Evolutionary conservation across 225 moss, liverwort and hornwort species (phyloP), one percentile per base, ranked within the genome.

Genomic region (Physcomitrellopsis africana): DNA sequence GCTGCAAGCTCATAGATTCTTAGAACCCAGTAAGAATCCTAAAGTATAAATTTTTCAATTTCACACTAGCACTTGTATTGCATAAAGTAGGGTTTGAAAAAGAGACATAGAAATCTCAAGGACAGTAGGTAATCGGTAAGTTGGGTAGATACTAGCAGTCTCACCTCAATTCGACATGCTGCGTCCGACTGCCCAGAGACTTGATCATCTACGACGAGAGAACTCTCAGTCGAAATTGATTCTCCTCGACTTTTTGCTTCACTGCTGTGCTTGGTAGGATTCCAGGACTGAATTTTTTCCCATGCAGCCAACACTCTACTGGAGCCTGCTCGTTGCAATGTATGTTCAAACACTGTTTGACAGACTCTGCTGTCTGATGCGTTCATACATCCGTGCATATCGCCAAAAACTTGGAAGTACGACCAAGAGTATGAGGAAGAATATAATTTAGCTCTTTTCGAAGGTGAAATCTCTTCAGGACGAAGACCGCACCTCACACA

Each of bases 381-480:
- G 27, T 72, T 81, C 70, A 51, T 19, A 44, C 48, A 66, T n/a
- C 52, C 84, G 51, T 78, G 69, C 41, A 69, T 75, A 67, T 83
- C 75, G 37, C 79, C 82, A 42, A 79, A 83, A 17, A 83, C 82
- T 5, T 83, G 78, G 43, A 79, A 83, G 53, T 70, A 83, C 14
- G 75, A 78, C 74, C 69, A 55, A 61, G 78, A 78, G 70, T 78
- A 58, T 10, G 78, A 53, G 41, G 81, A 68, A 72, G 76, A 48
- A 20, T n/a, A n/a, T n/a, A 61, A 20, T 19, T 62, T 68, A n/a
- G 63, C 53, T 27, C 70, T 82, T 48, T 56, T 62, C 4, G 73
- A 52, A 29, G 68, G 63, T 63, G 68, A 58, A 63, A 51, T 49
- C 14, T 73, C 69, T 26, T 68, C 77, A 12, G 59, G 76, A 15